Percentiles rank a stretch among this genome's conserved stretches.
Evolutionary conservation across 106 monocot species (phyloP).

Genomic region (Agapanthus africanus): DNA sequence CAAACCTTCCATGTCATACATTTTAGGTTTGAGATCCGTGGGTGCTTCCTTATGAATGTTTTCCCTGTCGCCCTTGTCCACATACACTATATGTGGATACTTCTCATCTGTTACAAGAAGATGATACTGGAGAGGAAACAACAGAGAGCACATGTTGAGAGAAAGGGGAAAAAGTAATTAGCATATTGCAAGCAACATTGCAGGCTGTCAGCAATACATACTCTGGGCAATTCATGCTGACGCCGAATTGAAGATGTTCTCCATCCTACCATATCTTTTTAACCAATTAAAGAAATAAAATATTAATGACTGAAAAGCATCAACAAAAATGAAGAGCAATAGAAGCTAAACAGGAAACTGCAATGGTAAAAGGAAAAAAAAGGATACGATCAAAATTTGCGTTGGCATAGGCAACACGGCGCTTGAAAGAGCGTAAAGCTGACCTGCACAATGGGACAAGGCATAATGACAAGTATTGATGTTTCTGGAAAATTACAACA

Average conservation of each 20-base stretch:
- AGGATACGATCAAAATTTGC: constrained; percentile 78
- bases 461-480: not conserved
- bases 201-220: constrained; percentile 14
- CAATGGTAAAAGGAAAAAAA: not conserved
- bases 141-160: not conserved
- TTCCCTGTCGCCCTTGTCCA: constrained; percentile 38
- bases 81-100: constrained; percentile 59
- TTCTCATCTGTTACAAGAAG: constrained; percentile 34
- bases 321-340: not conserved
- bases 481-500: not conserved
- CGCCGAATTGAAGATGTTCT: constrained; percentile 72
- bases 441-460: constrained; percentile 34
- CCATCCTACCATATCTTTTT: constrained; percentile 78
- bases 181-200: not conserved
- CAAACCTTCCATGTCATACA: constrained; percentile 50
- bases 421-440: constrained; percentile 55
- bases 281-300: constrained; percentile 14
- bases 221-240: constrained; percentile 64
- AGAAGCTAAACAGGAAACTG: not conserved
- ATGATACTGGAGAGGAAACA: constrained; percentile 33
- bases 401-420: constrained; percentile 75
- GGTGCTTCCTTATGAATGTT: constrained; percentile 14
- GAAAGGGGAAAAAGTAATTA: not conserved
- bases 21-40: constrained; percentile 16
- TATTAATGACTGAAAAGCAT: not conserved